A percentile compares a stretch with the other conserved stretches of the same genome.
Evolutionary conservation across 1,139 yeast species (phyloP).

Genomic region (Starmera stellimalicola): DNA sequence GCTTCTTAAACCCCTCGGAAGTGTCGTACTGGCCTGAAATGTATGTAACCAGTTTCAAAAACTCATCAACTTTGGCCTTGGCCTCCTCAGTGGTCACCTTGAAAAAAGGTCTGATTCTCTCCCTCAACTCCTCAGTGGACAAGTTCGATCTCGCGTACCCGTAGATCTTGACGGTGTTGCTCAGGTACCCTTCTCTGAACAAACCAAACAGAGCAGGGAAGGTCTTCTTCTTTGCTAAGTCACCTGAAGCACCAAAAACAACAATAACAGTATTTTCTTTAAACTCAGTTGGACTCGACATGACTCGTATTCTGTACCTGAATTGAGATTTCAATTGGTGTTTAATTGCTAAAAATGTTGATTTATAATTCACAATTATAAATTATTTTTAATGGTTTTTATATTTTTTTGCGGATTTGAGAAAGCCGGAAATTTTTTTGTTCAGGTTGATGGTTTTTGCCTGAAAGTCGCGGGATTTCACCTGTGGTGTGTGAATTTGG

Average conservation of each 20-base stretch:
- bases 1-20: slow-evolving; percentile 57
- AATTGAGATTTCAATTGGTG: neutral
- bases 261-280: slow-evolving; percentile 63
- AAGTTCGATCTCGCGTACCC: slow-evolving; percentile 89
- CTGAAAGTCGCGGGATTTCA: too few species aligned
- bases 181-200: slow-evolving; percentile 72
- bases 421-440: slow-evolving; percentile 1
- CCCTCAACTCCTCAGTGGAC: slow-evolving; percentile 53
- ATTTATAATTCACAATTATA: neutral
- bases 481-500: too few species aligned
- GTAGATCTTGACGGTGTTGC: slow-evolving; percentile 59
- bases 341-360: neutral
- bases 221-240: slow-evolving; percentile 93
- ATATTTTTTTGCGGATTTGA: slow-evolving; percentile 1
- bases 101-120: slow-evolving; percentile 56
- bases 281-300: slow-evolving; percentile 25
- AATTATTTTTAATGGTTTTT: neutral
- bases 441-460: too few species aligned
- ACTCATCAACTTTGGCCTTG: slow-evolving; percentile 45
- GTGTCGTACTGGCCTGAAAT: slow-evolving; percentile 73
- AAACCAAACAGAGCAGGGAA: slow-evolving; percentile 71
- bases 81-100: slow-evolving; percentile 44
- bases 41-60: slow-evolving; percentile 57
- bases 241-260: slow-evolving; percentile 96
- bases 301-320: neutral